These are phyloP conservation scores for Secale cereale DNA, from an alignment of 176 grass and related monocot genomes.

Conservation along the genomic window DNA sequence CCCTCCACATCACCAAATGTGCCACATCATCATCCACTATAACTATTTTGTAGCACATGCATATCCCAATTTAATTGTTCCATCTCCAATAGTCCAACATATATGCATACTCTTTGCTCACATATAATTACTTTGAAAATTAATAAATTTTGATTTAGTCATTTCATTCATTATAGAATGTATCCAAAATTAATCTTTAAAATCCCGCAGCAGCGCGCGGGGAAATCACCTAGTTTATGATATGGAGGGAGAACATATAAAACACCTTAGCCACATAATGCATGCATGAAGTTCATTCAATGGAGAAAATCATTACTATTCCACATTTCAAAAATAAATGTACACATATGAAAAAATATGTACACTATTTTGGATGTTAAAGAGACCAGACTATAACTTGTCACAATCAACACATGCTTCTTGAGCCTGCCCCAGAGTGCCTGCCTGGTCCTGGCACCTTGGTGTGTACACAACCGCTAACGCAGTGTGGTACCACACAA, in stretches of 20 bases:
- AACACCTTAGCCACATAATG: neutral
- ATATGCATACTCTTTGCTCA: too few species aligned
- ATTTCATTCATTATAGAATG: too few species aligned
- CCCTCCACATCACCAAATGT: too few species aligned
- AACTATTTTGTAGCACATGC: too few species aligned
- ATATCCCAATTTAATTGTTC: too few species aligned
- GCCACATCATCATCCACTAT: too few species aligned
- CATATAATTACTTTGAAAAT: too few species aligned
- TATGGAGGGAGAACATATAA: neutral
- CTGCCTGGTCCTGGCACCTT: slow-evolving; percentile 12
- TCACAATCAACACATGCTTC: slow-evolving; percentile 37
- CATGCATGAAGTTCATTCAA: neutral
- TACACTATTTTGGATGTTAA: neutral
- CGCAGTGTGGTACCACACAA: slow-evolving; percentile 6
- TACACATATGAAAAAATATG: neutral
- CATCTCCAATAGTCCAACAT: too few species aligned
- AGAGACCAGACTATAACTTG: neutral
- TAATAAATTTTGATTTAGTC: too few species aligned
- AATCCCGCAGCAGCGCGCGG: too few species aligned
- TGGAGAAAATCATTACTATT: neutral
- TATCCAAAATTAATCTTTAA: too few species aligned
- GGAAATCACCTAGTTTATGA: too few species aligned
- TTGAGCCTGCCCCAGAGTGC: neutral
- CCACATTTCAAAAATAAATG: neutral
- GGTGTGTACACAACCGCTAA: slow-evolving; percentile 6